Base-by-base conservation (phyloP, 2,329 filamentous ascomycete genomes). In the Talaromyces sp. region DNA sequence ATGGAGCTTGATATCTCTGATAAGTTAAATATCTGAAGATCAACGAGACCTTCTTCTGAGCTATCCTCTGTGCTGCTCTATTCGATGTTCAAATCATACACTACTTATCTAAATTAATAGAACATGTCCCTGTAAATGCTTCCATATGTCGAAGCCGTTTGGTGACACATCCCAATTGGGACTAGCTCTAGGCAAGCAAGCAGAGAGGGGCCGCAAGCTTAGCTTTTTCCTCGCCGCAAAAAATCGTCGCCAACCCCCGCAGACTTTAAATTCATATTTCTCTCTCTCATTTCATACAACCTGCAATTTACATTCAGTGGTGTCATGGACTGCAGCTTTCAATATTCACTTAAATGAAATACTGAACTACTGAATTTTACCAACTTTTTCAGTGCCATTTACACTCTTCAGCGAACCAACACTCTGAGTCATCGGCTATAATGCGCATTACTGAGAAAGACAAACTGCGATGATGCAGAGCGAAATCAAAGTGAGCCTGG, bases 401-500 rank as follows among this genome's bases (percentile, higher is more conserved):
- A 37, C 35, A 56, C 3, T 22, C 11, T 39, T 17, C n/a, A 37
- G 33, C 33, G 59, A 27, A 52, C 10, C 33, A 61, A 41, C 35
- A 33, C 10, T 62, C 37, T 47, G 50, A 63, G 39, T 63, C 59
- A 66, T 52, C 58, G 59, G 54, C 39, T 66, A 66, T 57, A 74
- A 79, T 79, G 77, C 70, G 70, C 70, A 70, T 69, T 70, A 68
- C 71, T 78, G 75, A 78, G 70, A 62, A 69, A 72, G 64, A 71
- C 70, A 33, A 59, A 52, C 64, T 62, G 64, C 64, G 66, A 75
- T 79, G 77, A 77, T 73, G 73, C 74, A 69, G 78, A 79, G 71
- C 74, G 75, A 75, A 75, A 66, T 74, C 67, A 76, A 78, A 71
- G 78, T 88, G 72, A 77, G 79, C 71, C 77, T 79, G 76, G 78